Base-by-base conservation (phyloP, 2,329 filamentous ascomycete species). In the Trichophyton mentagrophytes region DNA sequence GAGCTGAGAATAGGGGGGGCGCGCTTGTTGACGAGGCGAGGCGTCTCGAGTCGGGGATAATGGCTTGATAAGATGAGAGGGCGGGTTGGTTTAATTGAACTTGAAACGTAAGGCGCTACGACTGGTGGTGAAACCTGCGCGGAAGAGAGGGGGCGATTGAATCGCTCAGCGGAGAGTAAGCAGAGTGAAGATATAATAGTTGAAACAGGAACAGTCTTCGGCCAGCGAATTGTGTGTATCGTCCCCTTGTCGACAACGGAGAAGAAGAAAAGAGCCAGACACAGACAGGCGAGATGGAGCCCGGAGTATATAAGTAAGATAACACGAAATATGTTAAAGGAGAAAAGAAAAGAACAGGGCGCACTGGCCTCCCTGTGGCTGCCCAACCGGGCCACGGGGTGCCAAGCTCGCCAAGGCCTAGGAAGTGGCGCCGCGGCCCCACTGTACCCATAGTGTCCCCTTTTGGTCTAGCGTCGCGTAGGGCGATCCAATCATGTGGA, bases 171-270 rank as follows among this genome's bases (percentile, higher is more conserved):
- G 15, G 44, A 46, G 44, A 49, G 20, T 49, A 30, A 27, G 44
- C 44, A 25, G 44, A 8, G 20, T 38, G 33, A 38, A 38, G 44
- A 22, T 25, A 22, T 6, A 25, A 49, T 9, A 27, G 46, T 38
- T 40, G 33, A 22, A 36, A 33, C 58, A 44, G 17, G 58, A 20
- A 27, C 51, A 36, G 59, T 60, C 47, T 60, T 40, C 22, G 59
- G 59, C 42, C 49, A 30, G 59, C 51, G 47, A 46, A 53, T 36
- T 40, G 53, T 38, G 46, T n/a, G 6, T 49, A 59, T 27, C n/a
- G 15, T 44, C 40, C n/a, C n/a, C 40, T 13, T 22, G 8, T 25
- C 17, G 20, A 27, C 22, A 27, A 30, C 3, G 20, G 13, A n/a
- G 20, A 25, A 49, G 11, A 15, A 25, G 20, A 27, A 15, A 27